phyloP scores from a whole-genome alignment of 306 rosid species.

The Lathyrus oleraceus region DNA sequence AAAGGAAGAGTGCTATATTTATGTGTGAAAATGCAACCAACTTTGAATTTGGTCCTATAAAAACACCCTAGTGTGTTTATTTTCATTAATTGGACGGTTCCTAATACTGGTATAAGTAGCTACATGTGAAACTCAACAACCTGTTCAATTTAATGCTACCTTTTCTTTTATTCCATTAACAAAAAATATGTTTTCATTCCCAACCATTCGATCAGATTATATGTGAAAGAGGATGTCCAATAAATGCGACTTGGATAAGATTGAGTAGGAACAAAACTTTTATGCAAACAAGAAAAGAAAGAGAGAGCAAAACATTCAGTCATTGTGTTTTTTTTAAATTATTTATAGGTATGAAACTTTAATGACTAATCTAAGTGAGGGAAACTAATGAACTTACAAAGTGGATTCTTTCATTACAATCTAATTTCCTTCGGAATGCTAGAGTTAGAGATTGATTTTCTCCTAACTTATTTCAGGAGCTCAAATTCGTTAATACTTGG shows the following conservation, averaged over 20 bases:
- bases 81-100: constrained; percentile 74
- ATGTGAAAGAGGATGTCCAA: constrained; percentile 25
- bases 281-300: background rate
- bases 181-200: background rate
- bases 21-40: constrained; percentile 35
- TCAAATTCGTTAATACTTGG: too few relatives aligned
- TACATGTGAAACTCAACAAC: constrained; percentile 17
- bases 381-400: too few relatives aligned
- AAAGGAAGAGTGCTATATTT: constrained; percentile 1
- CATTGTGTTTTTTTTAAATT: too few relatives aligned
- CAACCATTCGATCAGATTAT: background rate
- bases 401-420: too few relatives aligned
- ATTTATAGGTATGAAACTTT: too few relatives aligned
- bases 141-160: background rate
- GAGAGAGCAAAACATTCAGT: too few relatives aligned
- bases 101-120: constrained; percentile 36
- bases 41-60: constrained; percentile 30
- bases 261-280: background rate
- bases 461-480: too few relatives aligned
- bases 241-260: constrained; percentile 13
- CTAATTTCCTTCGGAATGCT: too few relatives aligned
- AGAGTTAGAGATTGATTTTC: too few relatives aligned
- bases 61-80: constrained; percentile 11
- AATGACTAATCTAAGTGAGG: too few relatives aligned
- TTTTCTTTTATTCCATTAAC: background rate